Conservation (phyloP, 225 moss, liverwort and hornwort genomes). For the Straminergon stramineum region DNA sequence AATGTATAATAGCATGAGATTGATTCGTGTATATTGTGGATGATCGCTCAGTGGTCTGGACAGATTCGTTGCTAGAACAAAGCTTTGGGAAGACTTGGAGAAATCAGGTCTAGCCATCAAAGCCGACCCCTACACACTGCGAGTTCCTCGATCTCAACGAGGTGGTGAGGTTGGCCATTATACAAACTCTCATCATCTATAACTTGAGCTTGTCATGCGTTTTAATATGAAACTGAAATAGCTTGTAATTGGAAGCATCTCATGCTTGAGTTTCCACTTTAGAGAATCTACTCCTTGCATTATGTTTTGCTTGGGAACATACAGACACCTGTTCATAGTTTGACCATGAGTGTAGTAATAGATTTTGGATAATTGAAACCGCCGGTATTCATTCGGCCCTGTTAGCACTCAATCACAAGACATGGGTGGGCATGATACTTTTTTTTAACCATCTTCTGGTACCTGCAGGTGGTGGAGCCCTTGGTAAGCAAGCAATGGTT, state of each 20-base stretch:
- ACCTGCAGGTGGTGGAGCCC: slow-evolving; percentile 71
- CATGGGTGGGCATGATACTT: background rate
- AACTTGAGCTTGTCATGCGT: background rate
- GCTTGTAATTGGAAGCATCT: background rate
- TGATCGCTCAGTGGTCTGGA: slow-evolving; percentile 61
- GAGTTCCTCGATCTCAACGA: slow-evolving; percentile 91
- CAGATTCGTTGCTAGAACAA: slow-evolving; percentile 72
- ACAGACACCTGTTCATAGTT: background rate
- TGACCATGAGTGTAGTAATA: background rate
- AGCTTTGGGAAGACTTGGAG: slow-evolving; percentile 81
- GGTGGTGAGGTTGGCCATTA: slow-evolving; percentile 77
- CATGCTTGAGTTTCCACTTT: background rate
- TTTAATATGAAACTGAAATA: background rate
- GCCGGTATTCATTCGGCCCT: background rate
- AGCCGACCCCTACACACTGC: slow-evolving; percentile 62
- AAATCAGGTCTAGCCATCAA: slow-evolving; percentile 59
- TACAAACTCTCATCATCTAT: background rate
- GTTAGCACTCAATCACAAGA: background rate
- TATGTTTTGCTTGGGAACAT: background rate
- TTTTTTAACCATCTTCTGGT: background rate
- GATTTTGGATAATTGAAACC: background rate
- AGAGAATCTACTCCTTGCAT: background rate
- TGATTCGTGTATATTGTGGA: background rate
- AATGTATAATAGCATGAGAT: background rate
- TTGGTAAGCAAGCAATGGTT: slow-evolving; percentile 95